Base-by-base conservation (phyloP, 805 yeast species). In the Candida chauliodis region DNA sequence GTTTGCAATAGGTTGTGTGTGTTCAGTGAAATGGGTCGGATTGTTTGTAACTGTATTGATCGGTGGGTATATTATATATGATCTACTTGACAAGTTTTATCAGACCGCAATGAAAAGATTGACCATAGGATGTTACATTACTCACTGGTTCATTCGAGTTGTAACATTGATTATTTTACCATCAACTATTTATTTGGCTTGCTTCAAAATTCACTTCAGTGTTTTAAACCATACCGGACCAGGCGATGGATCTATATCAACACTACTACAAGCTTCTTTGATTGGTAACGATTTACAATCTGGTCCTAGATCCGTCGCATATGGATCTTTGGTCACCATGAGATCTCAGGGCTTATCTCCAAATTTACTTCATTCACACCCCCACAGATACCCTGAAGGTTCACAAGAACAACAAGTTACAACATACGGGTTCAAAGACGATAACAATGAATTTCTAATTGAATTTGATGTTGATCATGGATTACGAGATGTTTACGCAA, bases 401-500 rank as follows among this genome's bases (percentile, higher is more conserved):
- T 86, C 96, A 2, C 74, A 76, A 45, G 98, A 93, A 63, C 97
- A 90, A 60, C 99, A 93, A 62, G 73, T 93, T 35, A 93, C 99
- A 19, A 86, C 93, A 5, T 93, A 93, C 59, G 86, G 90, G 14
- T 88, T 80, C 61, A 87, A 87, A 56, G 98, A 93, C 59, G 63
- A 72, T 37, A 91, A 93, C 63, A 93, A 91, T 58, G 78, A 84
- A 38, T 90, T 96, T 84, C 52, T 73, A 20, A 68, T 88, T 49
- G 82, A 83, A 49, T 73, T 81, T 52, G 73, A 70, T 20, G 71
- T 42, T 9, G 73, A 63, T 6, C 65, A 69, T 26, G 57, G 60
- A 2, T 28, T 34, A 13, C 43, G 43, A 20, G 56, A 56, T 16
- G 49, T 55, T 32, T 55, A 36, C 48, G 69, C 71, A 8, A 59